phyloP scores from a whole-genome alignment of 2,329 filamentous ascomycete species.

The Fusarium pseudocircinatum region DNA sequence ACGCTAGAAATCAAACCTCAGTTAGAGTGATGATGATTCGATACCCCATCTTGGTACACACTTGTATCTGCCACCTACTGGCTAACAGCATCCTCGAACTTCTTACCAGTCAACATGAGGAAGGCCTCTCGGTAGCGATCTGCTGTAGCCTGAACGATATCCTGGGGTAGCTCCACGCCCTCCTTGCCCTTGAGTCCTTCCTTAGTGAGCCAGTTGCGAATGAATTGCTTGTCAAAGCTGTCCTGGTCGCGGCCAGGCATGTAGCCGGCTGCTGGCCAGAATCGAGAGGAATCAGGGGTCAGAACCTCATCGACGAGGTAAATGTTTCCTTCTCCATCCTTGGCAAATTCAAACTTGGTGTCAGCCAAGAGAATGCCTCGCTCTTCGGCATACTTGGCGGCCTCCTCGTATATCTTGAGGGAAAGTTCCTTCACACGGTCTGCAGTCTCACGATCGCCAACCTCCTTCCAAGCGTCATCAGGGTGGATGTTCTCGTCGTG shows the following conservation, averaged over 20 bases:
- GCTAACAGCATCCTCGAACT: slow-evolving; percentile 48
- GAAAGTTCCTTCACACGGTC: slow-evolving; percentile 42
- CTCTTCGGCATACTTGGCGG: slow-evolving; percentile 38
- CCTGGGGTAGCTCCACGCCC: slow-evolving; percentile 70
- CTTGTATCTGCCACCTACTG: slow-evolving; percentile 8
- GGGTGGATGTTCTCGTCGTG: slow-evolving; percentile 89
- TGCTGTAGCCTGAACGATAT: slow-evolving; percentile 74
- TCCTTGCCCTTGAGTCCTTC: slow-evolving; percentile 63
- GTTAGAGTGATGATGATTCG: slow-evolving; percentile 4
- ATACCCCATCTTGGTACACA: neutral
- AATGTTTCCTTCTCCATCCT: slow-evolving; percentile 43
- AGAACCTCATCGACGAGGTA: slow-evolving; percentile 41
- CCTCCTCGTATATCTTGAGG: slow-evolving; percentile 41
- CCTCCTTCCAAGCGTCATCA: slow-evolving; percentile 62
- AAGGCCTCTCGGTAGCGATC: slow-evolving; percentile 80
- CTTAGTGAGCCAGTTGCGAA: slow-evolving; percentile 82
- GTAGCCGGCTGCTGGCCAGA: slow-evolving; percentile 77
- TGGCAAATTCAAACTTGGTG: slow-evolving; percentile 43
- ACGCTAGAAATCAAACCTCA: slow-evolving; percentile 29
- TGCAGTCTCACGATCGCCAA: slow-evolving; percentile 45
- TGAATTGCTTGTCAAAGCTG: slow-evolving; percentile 87
- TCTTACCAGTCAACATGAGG: slow-evolving; percentile 69
- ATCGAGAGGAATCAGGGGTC: slow-evolving; percentile 73
- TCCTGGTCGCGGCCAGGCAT: slow-evolving; percentile 75
- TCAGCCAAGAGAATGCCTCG: slow-evolving; percentile 39